A percentile compares a stretch with the other conserved stretches of the same genome.
These are phyloP conservation scores for Apiospora kogelbergensis DNA, from an alignment of 2,329 filamentous ascomycete species.

Conservation along the genomic window DNA sequence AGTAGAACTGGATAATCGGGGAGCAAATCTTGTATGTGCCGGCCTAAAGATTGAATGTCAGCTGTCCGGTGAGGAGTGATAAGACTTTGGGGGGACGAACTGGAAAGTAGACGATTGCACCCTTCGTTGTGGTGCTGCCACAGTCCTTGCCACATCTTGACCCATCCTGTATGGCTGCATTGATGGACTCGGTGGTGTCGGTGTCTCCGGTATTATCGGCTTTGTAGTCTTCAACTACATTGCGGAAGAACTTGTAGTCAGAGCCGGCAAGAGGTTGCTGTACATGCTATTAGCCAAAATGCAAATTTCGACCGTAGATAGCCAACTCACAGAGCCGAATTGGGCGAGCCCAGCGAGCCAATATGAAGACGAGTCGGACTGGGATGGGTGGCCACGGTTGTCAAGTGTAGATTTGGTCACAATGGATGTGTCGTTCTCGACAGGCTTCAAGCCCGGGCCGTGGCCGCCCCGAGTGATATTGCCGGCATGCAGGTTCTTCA, in stretches of 20 bases:
- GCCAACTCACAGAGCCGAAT: neutral
- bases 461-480: slow-evolving; percentile 16
- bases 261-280: slow-evolving; percentile 11
- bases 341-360: neutral
- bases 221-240: slow-evolving; percentile 56
- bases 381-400: too few relatives aligned
- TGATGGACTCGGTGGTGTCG: slow-evolving; percentile 15
- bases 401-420: neutral
- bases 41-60: neutral
- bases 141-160: slow-evolving; percentile 15
- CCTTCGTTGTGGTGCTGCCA: slow-evolving; percentile 10
- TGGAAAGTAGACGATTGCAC: slow-evolving; percentile 21
- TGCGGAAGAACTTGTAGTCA: slow-evolving; percentile 56
- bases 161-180: slow-evolving; percentile 14
- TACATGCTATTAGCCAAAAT: neutral
- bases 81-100: neutral
- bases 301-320: neutral
- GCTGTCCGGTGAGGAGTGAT: neutral
- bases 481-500: slow-evolving; percentile 14
- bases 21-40: slow-evolving; percentile 18
- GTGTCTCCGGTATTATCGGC: slow-evolving; percentile 27
- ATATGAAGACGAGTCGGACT: neutral
- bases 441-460: neutral
- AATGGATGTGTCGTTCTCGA: neutral
- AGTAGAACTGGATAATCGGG: slow-evolving; percentile 13